Evolutionary conservation across 1,284 basidiomycete species (phyloP), one percentile per base, ranked within the genome.

Genomic region (Cryptococcus floricola): DNA sequence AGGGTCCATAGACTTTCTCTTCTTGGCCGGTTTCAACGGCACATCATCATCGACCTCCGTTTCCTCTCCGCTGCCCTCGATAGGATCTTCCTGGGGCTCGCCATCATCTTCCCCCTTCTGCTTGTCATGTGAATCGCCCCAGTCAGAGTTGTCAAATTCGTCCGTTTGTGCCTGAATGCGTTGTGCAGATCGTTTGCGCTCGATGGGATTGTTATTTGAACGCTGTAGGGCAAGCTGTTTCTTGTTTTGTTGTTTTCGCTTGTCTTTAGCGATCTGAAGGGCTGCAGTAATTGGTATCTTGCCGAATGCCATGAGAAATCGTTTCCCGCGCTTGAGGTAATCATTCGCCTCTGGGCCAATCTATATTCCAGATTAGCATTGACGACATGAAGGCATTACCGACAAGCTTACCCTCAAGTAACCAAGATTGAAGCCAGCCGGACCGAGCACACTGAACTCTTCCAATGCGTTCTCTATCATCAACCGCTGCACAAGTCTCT

Each of bases 21-120:
- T 37, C 34, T 49, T 44, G 18, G 42, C 4, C 42, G 19, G 18
- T 25, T 18, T 37, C 13, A 69, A 53, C 7, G 66, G 67, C 38
- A 65, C 60, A 54, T 90, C 88, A 57, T 87, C 87, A 50, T 63
- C 63, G 41, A 60, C 63, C 19, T 57, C 53, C 43, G 57, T 57
- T 16, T 53, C 62, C 44, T 62, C 62, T 41, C 49, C 57, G 39
- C 48, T 48, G 41, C 46, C 31, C 39, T 39, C 45, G 39, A 59
- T 66, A 12, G 59, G 61, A 49, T 61, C 57, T 47, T 52, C 50
- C 12, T 48, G 44, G 13, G 62, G 50, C 16, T 46, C 53, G 23
- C 48, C 53, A 38, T 27, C 23, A 25, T 59, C 55, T 7, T 60
- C 60, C 39, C 65, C 65, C 18, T 68, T 62, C 48, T 67, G 65